Conservation (phyloP, 106 monocot genomes). For the Iris macrosiphon region DNA sequence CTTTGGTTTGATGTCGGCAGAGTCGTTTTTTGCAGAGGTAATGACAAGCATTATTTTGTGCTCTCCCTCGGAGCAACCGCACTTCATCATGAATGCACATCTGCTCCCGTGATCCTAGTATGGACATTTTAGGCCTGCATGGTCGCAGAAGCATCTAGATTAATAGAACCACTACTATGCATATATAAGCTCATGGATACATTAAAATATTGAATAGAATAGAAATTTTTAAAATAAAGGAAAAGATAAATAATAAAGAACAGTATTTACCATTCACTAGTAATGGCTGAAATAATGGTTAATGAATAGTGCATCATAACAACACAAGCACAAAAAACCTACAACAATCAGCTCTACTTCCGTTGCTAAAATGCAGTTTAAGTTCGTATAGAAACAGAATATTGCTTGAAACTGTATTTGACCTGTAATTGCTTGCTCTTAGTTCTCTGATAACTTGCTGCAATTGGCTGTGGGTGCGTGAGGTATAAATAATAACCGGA, state of each 20-base stretch:
- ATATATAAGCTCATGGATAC: conserved; percentile 1
- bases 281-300: no score
- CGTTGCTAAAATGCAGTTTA: no score
- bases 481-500: conserved; percentile 85
- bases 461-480: conserved; percentile 94
- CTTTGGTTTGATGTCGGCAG: conserved; percentile 47
- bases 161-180: no score
- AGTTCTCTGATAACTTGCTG: conserved; percentile 91
- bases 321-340: not conserved
- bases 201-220: no score
- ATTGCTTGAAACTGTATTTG: conserved; percentile 4
- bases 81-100: conserved; percentile 93
- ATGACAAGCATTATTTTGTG: conserved; percentile 85
- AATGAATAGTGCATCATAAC: not conserved
- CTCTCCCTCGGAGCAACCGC: conserved; percentile 42
- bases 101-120: conserved; percentile 90
- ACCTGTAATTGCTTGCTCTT: conserved; percentile 81
- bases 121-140: conserved; percentile 84
- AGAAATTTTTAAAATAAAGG: no score
- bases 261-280: not conserved
- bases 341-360: no score
- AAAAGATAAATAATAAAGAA: no score
- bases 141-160: conserved; percentile 2
- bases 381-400: no score
- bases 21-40: conserved; percentile 57